These are phyloP conservation scores for Epichloe hybrida DNA, from an alignment of 2,329 filamentous ascomycete species.

Conservation along the genomic window DNA sequence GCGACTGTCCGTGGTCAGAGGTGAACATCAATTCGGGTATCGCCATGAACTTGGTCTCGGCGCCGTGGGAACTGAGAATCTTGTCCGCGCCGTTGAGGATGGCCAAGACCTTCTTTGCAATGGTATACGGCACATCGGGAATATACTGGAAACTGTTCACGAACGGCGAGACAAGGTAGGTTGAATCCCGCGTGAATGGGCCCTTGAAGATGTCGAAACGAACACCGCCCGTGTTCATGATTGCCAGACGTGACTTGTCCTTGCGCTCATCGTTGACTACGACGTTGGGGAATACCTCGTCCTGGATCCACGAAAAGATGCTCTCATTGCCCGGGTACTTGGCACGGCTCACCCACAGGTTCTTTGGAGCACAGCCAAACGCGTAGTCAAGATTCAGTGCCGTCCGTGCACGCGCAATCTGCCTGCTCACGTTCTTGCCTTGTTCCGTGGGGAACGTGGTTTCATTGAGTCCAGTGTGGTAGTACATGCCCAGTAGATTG, in stretches of 20 bases:
- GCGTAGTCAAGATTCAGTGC: slow-evolving; percentile 57
- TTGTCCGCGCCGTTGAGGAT: slow-evolving; percentile 42
- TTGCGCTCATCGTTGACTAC: slow-evolving; percentile 43
- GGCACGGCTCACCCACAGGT: slow-evolving; percentile 70
- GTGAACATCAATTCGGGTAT: slow-evolving; percentile 32
- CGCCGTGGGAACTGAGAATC: slow-evolving; percentile 27
- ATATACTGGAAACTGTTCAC: slow-evolving; percentile 64
- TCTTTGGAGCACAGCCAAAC: slow-evolving; percentile 71
- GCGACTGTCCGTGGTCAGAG: slow-evolving; percentile 1
- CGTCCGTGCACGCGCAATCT: slow-evolving; percentile 57
- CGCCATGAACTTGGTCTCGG: slow-evolving; percentile 32
- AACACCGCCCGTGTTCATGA: slow-evolving; percentile 82
- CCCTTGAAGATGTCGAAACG: slow-evolving; percentile 95
- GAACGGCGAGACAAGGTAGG: slow-evolving; percentile 81
- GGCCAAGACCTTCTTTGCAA: slow-evolving; percentile 55
- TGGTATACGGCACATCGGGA: slow-evolving; percentile 65
- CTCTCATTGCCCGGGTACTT: slow-evolving; percentile 61
- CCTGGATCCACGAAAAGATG: slow-evolving; percentile 70
- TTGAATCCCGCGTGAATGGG: slow-evolving; percentile 74
- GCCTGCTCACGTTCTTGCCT: slow-evolving; percentile 56
- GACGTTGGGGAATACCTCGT: slow-evolving; percentile 57
- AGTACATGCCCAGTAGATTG: slow-evolving; percentile 71
- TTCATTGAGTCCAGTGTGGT: slow-evolving; percentile 63
- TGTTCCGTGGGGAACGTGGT: slow-evolving; percentile 62
- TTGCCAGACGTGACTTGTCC: slow-evolving; percentile 52